Percentiles rank a stretch among this genome's conserved stretches.
These are phyloP conservation scores for Hyphopichia fennica DNA, from an alignment of 1,139 yeast species.

Conservation along the genomic window DNA sequence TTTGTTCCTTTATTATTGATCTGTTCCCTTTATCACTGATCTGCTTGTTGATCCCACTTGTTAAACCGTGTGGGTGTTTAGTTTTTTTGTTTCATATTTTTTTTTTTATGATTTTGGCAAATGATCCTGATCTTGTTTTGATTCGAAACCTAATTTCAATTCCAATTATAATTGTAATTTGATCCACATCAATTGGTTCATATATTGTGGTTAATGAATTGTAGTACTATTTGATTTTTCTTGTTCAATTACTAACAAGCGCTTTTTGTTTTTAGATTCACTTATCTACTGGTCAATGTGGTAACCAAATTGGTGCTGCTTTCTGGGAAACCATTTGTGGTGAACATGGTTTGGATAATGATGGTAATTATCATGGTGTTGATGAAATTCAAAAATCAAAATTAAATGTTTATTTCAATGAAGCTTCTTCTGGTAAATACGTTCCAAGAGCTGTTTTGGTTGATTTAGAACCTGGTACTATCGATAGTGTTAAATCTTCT, in stretches of 20 bases:
- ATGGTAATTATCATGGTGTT: slow-evolving; percentile 73
- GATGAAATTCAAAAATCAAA: slow-evolving; percentile 66
- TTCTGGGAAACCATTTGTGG: slow-evolving; percentile 98
- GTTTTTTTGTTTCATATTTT: too few species aligned
- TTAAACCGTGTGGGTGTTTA: too few species aligned
- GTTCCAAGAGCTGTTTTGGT: slow-evolving; percentile 93
- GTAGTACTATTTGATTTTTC: too few species aligned
- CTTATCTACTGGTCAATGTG: slow-evolving; percentile 98
- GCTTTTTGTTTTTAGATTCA: slow-evolving; percentile 60
- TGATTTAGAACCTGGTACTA: slow-evolving; percentile 92
- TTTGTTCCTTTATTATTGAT: too few species aligned
- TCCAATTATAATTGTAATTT: too few species aligned
- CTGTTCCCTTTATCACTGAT: too few species aligned
- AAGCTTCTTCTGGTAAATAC: slow-evolving; percentile 79
- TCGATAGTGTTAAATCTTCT: slow-evolving; percentile 79
- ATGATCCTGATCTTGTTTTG: too few species aligned
- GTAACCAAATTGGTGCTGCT: slow-evolving; percentile 98
- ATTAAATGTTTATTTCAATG: slow-evolving; percentile 50
- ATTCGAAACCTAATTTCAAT: too few species aligned
- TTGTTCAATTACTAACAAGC: neutral
- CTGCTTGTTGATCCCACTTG: too few species aligned
- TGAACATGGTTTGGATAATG: slow-evolving; percentile 89
- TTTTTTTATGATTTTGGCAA: too few species aligned
- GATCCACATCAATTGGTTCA: too few species aligned
- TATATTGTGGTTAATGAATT: too few species aligned